Percentiles rank a stretch among this genome's conserved stretches.
phyloP scores from a whole-genome alignment of 2,329 filamentous ascomycete genomes.

The Scedosporium apiospermum region DNA sequence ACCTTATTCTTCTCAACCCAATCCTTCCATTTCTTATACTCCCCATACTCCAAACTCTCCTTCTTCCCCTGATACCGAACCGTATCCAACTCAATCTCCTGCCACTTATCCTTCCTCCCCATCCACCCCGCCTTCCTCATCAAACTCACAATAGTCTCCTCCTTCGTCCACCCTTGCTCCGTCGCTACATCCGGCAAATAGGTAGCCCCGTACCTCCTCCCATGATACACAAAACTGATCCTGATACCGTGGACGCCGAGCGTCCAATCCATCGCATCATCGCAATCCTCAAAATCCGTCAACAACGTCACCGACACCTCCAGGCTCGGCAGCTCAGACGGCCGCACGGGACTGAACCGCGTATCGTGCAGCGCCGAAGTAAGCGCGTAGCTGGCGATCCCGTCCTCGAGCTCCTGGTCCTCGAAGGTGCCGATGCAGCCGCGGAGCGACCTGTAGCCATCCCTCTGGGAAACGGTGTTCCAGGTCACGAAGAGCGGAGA shows the following conservation, averaged over 20 bases:
- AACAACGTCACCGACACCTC: slow-evolving; percentile 70
- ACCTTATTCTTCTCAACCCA: slow-evolving; percentile 45
- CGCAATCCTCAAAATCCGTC: slow-evolving; percentile 71
- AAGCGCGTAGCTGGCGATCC: slow-evolving; percentile 71
- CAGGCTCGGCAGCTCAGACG: slow-evolving; percentile 45
- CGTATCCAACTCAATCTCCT: slow-evolving; percentile 66
- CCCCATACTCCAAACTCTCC: slow-evolving; percentile 56
- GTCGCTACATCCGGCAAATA: slow-evolving; percentile 86
- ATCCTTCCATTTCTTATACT: slow-evolving; percentile 72
- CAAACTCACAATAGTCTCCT: slow-evolving; percentile 80
- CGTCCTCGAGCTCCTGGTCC: slow-evolving; percentile 59
- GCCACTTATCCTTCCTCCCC: slow-evolving; percentile 71
- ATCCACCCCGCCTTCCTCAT: slow-evolving; percentile 94
- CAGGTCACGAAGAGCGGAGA: slow-evolving; percentile 28
- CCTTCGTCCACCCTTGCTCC: slow-evolving; percentile 92
- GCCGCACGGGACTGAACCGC: slow-evolving; percentile 48
- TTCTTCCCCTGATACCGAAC: slow-evolving; percentile 83
- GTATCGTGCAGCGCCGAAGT: slow-evolving; percentile 62
- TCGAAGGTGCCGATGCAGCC: slow-evolving; percentile 97
- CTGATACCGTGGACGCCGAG: slow-evolving; percentile 80
- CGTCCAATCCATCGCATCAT: slow-evolving; percentile 72
- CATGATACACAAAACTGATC: slow-evolving; percentile 70
- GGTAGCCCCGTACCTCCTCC: slow-evolving; percentile 69
- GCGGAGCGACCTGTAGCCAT: slow-evolving; percentile 55
- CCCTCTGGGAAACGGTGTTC: slow-evolving; percentile 13